Percentiles rank a stretch among this genome's conserved stretches.
Conservation (phyloP, 305 asterid genomes). For the Fraxinus sp. region DNA sequence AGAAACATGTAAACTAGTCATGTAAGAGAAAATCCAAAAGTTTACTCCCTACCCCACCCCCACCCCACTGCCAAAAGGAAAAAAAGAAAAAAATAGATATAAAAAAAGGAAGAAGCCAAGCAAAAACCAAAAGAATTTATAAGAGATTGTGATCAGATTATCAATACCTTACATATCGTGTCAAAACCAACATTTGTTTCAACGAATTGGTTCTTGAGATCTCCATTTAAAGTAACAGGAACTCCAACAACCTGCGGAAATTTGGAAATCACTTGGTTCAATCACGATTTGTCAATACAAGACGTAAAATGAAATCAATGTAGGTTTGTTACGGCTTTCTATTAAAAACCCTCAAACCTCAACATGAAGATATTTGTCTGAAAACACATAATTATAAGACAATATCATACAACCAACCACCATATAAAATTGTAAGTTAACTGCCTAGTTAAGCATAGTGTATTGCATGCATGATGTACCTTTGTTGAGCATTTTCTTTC, state of each 20-base stretch:
- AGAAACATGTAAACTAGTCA: neutral
- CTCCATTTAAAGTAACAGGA: constrained; percentile 95
- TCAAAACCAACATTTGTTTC: constrained; percentile 96
- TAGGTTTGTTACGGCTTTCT: neutral
- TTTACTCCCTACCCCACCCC: neutral
- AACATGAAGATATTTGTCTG: neutral
- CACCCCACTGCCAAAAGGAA: neutral
- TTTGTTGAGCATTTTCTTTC: constrained; percentile 82
- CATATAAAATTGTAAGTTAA: neutral
- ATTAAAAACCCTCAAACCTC: neutral
- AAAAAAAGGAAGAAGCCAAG: neutral
- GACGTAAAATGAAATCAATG: constrained; percentile 5
- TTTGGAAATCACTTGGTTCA: constrained; percentile 15
- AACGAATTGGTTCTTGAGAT: constrained; percentile 89
- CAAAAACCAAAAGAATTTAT: neutral
- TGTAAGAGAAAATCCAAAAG: neutral
- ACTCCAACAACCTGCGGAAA: constrained; percentile 78
- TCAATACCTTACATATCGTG: constrained; percentile 86
- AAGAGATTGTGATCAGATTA: neutral
- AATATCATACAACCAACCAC: neutral
- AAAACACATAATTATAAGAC: neutral
- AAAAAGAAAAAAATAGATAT: neutral
- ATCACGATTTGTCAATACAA: constrained; percentile 11
- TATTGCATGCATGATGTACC: constrained; percentile 27
- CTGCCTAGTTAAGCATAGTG: neutral